Base-by-base conservation (phyloP, 2,329 filamentous ascomycete species). In the Sarocladium brachiariae region DNA sequence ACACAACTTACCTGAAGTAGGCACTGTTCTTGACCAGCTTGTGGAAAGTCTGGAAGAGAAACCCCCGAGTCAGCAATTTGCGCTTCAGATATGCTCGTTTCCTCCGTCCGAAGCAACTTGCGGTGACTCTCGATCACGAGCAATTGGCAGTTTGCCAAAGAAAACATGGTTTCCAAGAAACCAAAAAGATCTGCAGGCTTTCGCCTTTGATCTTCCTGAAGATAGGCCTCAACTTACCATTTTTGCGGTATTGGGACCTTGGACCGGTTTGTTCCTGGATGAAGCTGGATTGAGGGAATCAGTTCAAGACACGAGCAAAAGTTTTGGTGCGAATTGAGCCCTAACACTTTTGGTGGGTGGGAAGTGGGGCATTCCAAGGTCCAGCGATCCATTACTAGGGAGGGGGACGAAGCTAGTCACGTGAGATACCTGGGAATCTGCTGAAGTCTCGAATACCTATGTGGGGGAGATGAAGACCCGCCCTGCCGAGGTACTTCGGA, bases 11-110 rank as follows among this genome's bases (percentile, higher is more conserved):
- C 89, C 89, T 96, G 84, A 88, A 96, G 89, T 97, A 99, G 72
- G 93, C 87, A 76, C 86, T 90, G 83, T 86, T 96, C 87, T 97
- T 97, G 73, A 93, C 82, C 73, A 86, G 75, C 84, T 97, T 97
- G 82, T 88, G 83, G 86, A 90, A 92, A 75, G 81, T 70, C 90
- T 96, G 70, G 62, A 60, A 70, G 55, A 66, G 66, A 71, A 74
- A 74, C 77, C 79, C n/a, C 74, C 84, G 88, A 96, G 89, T 96
- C 91, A 96, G 92, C 92, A 96, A 96, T 96, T 96, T 84, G 83
- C 91, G 90, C 91, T 96, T 96, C 91, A 96, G 91, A 81, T 65
- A 61, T 68, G 65, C 67, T 70, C 67, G 58, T 60, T n/a, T 66
- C 71, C 72, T 74, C 74, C 61, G 60, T 87, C 88, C 91, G 92